Conservation (phyloP, 140 eudicot species). For the Oenanthe javanica region DNA sequence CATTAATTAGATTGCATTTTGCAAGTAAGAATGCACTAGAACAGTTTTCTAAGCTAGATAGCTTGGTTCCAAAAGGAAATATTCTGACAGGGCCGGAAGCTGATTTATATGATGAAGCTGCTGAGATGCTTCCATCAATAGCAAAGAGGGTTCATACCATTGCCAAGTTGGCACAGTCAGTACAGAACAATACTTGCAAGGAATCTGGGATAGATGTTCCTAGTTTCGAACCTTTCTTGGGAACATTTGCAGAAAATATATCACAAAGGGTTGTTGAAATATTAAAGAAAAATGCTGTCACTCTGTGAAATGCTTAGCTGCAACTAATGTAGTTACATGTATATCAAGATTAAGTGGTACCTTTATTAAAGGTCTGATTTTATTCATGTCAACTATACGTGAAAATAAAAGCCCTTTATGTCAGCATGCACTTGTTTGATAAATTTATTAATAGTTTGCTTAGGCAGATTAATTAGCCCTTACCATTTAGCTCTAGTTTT, state of each 20-base stretch:
- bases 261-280: conserved; percentile 39
- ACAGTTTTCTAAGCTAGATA: conserved; percentile 29
- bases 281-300: conserved; percentile 28
- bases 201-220: conserved; percentile 19
- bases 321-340: background rate
- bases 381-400: no score
- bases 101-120: conserved; percentile 40
- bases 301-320: background rate
- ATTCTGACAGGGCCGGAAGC: conserved; percentile 22
- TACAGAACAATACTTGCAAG: conserved; percentile 19
- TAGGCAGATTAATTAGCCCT: no score
- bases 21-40: conserved; percentile 47
- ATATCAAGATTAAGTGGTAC: background rate
- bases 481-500: no score
- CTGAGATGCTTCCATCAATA: conserved; percentile 41
- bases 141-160: conserved; percentile 44
- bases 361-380: background rate
- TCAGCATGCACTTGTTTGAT: no score
- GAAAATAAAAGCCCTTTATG: no score
- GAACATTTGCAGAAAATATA: conserved; percentile 42
- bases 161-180: conserved; percentile 28
- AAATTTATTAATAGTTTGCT: no score
- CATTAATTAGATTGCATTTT: conserved; percentile 37
- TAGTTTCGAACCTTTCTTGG: conserved; percentile 31
- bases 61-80: conserved; percentile 17